Percentiles rank a stretch among this genome's conserved stretches.
These are phyloP conservation scores for Suillus plorans DNA, from an alignment of 768 basidiomycete species.

Conservation along the genomic window DNA sequence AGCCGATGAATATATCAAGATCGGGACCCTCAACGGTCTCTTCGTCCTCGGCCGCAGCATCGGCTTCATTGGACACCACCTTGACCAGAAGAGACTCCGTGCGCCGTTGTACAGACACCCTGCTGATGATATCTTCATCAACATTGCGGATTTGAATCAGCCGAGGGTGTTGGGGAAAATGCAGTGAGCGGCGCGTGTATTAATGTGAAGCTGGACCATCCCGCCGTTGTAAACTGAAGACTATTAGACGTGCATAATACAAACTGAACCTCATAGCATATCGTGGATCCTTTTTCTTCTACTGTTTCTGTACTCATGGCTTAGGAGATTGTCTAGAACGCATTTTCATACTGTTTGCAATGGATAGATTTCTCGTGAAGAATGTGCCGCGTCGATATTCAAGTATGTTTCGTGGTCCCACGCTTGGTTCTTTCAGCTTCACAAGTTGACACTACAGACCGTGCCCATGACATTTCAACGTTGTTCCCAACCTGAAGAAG, in stretches of 20 bases:
- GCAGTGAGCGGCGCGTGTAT: background rate
- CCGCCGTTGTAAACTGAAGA: background rate
- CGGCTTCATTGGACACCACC: constrained; percentile 95
- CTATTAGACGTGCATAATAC: background rate
- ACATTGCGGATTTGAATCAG: constrained; percentile 84
- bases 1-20: constrained; percentile 97
- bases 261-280: background rate
- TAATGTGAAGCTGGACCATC: background rate
- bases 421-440: too few species aligned
- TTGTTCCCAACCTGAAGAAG: too few species aligned
- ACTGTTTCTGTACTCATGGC: background rate
- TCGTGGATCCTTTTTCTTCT: background rate
- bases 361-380: too few species aligned
- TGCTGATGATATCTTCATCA: constrained; percentile 94
- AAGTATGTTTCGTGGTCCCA: too few species aligned
- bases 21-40: constrained; percentile 92
- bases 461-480: too few species aligned
- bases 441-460: too few species aligned
- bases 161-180: constrained; percentile 66
- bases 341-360: too few species aligned
- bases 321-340: background rate
- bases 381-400: too few species aligned
- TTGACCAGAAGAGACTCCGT: constrained; percentile 94
- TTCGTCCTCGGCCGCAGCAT: constrained; percentile 98
- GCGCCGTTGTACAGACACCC: constrained; percentile 94